A percentile compares a stretch with the other conserved stretches of the same genome.
Evolutionary conservation across 192 early-diverging fungal genomes (phyloP).

Genomic region (Entomortierella parvispora): DNA sequence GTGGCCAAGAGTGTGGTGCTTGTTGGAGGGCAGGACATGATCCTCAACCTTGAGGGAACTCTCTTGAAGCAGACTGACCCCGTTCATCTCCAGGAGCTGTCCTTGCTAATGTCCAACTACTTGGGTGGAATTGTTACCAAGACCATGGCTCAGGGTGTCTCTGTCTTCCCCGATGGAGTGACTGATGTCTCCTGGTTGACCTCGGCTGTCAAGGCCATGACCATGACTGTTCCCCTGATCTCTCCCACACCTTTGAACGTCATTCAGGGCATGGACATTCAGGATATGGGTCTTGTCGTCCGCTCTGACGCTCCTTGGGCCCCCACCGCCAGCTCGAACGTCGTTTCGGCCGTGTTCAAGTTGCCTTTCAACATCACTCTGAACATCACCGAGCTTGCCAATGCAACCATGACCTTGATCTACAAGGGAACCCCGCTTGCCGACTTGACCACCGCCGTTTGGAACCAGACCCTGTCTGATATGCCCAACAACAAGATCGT

Average conservation of each 20-base stretch:
- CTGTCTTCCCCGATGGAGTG: constrained; percentile 42
- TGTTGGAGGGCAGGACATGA: constrained; percentile 32
- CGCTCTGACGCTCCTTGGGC: constrained; percentile 26
- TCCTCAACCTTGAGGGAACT: constrained; percentile 36
- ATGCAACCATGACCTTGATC: constrained; percentile 45
- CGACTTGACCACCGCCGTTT: constrained; percentile 33
- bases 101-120: constrained; percentile 45
- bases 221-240: constrained; percentile 26
- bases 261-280: constrained; percentile 33
- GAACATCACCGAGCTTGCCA: constrained; percentile 41
- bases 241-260: constrained; percentile 27
- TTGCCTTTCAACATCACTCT: constrained; percentile 43
- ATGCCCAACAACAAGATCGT: constrained; percentile 52
- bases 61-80: constrained; percentile 37
- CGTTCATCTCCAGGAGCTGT: constrained; percentile 30
- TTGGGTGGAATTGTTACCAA: constrained; percentile 23
- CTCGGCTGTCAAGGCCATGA: constrained; percentile 19
- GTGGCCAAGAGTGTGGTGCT: constrained; percentile 31
- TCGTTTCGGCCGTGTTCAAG: constrained; percentile 37
- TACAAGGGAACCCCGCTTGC: constrained; percentile 40
- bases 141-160: constrained; percentile 32
- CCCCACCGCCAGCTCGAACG: constrained; percentile 30
- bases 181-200: constrained; percentile 42
- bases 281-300: constrained; percentile 29
- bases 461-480: constrained; percentile 36